Evolutionary conservation across 2,329 filamentous ascomycete species (phyloP).

Genomic region (Knufia fluminis): DNA sequence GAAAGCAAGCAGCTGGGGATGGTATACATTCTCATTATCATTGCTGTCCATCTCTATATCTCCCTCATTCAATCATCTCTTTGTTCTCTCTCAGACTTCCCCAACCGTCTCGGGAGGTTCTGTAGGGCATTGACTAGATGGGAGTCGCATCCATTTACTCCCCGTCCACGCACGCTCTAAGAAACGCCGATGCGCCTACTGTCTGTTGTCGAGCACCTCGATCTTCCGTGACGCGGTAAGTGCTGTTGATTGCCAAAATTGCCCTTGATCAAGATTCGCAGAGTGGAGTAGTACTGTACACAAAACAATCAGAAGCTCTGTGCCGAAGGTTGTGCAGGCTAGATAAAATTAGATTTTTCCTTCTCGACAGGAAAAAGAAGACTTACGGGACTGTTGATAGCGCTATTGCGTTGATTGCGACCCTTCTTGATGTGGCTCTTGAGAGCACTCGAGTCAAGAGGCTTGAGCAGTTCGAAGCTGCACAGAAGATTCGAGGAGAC

Average conservation of each 20-base stretch:
- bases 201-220: background rate
- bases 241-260: background rate
- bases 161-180: background rate
- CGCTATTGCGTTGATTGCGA: constrained; percentile 84
- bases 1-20: no score
- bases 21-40: constrained; percentile 1
- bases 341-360: constrained; percentile 7
- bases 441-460: constrained; percentile 85
- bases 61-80: background rate
- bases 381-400: constrained; percentile 92
- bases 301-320: constrained; percentile 32
- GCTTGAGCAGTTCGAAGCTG: constrained; percentile 94
- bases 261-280: background rate
- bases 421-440: constrained; percentile 99
- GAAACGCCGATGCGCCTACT: background rate
- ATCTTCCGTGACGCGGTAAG: background rate
- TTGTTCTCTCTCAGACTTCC: background rate
- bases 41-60: background rate
- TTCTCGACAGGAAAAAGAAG: background rate
- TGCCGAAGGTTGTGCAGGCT: constrained; percentile 37
- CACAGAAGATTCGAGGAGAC: constrained; percentile 88
- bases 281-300: background rate
- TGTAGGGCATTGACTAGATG: no score
- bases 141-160: no score
- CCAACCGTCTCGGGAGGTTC: no score